Conservation (phyloP, 768 basidiomycete genomes). For the Leccinum ochraceum region DNA sequence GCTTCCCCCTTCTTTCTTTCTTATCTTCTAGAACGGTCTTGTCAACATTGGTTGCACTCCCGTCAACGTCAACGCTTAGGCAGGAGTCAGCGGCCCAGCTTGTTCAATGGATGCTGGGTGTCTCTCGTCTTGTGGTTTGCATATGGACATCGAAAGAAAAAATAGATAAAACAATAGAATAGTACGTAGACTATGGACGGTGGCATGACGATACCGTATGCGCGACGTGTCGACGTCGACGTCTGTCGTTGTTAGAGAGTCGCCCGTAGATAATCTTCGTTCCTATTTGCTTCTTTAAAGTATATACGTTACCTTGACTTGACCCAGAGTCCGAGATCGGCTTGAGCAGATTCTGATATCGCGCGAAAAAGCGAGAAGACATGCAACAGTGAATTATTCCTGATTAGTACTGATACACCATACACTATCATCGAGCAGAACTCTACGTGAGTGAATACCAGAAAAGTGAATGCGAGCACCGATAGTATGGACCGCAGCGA, state of each 20-base stretch:
- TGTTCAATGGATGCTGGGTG: too few species aligned
- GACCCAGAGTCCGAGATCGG: not conserved
- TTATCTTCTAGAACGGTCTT: slow-evolving; percentile 5
- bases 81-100: not conserved
- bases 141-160: not conserved
- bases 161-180: not conserved
- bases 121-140: slow-evolving; percentile 1
- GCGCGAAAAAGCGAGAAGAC: not conserved
- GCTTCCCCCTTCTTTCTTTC: too few species aligned
- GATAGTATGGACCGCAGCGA: slow-evolving; percentile 3
- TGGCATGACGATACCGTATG: too few species aligned
- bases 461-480: slow-evolving; percentile 7
- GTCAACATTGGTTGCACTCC: slow-evolving; percentile 10
- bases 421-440: slow-evolving; percentile 13
- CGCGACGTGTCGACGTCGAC: not conserved
- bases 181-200: not conserved
- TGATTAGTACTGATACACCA: slow-evolving; percentile 18
- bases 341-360: too few species aligned
- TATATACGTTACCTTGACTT: not conserved
- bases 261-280: not conserved
- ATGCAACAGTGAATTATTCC: not conserved
- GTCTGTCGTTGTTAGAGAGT: not conserved
- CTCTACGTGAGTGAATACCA: slow-evolving; percentile 4
- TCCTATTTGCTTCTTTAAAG: not conserved
- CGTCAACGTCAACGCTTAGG: slow-evolving; percentile 5